Conservation (phyloP, 1,139 yeast species). For the Yamadazyma diospyri region DNA sequence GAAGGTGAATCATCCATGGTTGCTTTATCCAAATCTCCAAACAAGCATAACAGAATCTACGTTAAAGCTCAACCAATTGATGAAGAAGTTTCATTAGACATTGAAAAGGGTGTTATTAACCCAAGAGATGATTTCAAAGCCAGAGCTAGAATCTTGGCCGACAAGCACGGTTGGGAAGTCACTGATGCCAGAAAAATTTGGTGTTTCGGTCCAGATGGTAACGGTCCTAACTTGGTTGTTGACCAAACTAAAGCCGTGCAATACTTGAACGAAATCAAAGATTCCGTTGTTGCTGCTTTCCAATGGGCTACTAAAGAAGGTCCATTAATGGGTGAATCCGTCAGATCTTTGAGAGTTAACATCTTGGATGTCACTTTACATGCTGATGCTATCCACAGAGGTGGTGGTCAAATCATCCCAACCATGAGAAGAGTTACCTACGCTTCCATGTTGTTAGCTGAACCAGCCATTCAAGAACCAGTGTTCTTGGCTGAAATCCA, state of each 20-base stretch:
- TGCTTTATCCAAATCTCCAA: constrained; percentile 98
- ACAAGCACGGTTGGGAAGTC: constrained; percentile 99
- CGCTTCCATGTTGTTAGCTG: constrained; percentile 97
- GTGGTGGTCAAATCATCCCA: constrained; percentile 99
- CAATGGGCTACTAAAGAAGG: constrained; percentile 99
- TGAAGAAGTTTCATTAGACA: constrained; percentile 90
- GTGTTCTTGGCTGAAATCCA: constrained; percentile 98
- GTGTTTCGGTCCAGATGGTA: constrained; percentile 99
- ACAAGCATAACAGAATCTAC: constrained; percentile 99
- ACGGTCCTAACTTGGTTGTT: constrained; percentile 97
- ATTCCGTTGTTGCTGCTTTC: constrained; percentile 99
- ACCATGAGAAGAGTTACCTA: constrained; percentile 99
- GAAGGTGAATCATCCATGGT: constrained; percentile 88
- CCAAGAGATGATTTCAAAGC: constrained; percentile 99
- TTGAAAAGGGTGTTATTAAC: constrained; percentile 87
- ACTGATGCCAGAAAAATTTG: constrained; percentile 99
- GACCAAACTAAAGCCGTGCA: constrained; percentile 99
- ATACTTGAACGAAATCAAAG: constrained; percentile 98
- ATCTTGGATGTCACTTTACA: constrained; percentile 98
- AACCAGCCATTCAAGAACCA: constrained; percentile 99
- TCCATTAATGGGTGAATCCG: constrained; percentile 94
- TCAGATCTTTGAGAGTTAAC: constrained; percentile 97
- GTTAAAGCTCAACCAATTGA: constrained; percentile 94
- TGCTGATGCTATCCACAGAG: constrained; percentile 99
- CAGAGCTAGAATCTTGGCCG: constrained; percentile 99